Base-by-base conservation (phyloP, 2,329 filamentous ascomycete species). In the Arthrobotrys sinensis region DNA sequence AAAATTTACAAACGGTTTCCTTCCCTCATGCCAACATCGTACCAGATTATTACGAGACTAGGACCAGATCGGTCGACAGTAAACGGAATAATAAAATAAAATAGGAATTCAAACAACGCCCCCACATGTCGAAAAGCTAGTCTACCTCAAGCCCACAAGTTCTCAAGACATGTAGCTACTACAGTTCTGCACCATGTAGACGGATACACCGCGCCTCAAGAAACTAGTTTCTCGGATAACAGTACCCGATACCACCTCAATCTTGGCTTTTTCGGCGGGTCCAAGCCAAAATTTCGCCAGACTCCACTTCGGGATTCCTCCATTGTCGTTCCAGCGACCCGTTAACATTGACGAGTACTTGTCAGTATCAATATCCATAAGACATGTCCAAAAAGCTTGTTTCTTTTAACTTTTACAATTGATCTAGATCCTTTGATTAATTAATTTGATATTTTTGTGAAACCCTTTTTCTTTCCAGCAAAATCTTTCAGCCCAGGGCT, bases 351-450 rank as follows among this genome's bases (percentile, higher is more conserved):
- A 28, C 24, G 24, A 28, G 24, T 28, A 28, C n/a, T n/a, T 28
- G 24, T 28, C 24, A 4, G 24, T 38, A 48, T 57, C n/a, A 38
- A 57, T 57, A n/a, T 38, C 32, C 0, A 38, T 14, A 16, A 55
- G n/a, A 55, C 52, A 57, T 10, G 21, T 38, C 10, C 52, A 40
- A 34, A 57, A 57, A 57, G 52, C 52, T 57, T 57, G 52, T 57
- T 57, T 40, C 21, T 38, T 38, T n/a, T n/a, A n/a, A 53, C 21
- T 34, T n/a, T 55, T 55, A 11, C 4, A 2, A 24, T 19, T 38
- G 32, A n/a, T n/a, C 7, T n/a, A 6, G n/a, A 19, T 45, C n/a
- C 40, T 12, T 28, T 28, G 24, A 28, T 28, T 28, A 28, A 28
- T 28, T 28, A 28, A 28, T 28, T 28, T 28, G 24, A 28, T 14